Percentiles rank a stretch among this genome's conserved stretches.
phyloP scores from a whole-genome alignment of 352 stramenopile species.

The Phytophthora agathidicida region DNA sequence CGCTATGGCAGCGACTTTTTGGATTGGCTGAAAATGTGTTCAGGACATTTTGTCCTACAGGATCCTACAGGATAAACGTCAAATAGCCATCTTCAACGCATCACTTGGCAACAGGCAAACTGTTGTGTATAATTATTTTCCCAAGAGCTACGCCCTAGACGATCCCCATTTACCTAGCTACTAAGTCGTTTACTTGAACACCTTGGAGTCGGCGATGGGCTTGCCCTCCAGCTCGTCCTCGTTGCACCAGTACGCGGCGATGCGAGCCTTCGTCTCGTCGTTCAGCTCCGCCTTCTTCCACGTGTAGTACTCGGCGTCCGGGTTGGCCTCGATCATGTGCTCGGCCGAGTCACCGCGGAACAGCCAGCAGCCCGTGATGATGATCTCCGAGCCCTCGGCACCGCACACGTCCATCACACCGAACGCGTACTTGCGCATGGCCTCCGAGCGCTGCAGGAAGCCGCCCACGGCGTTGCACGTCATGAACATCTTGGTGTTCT shows the following conservation, averaged over 20 bases:
- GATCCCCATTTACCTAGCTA: too few species aligned
- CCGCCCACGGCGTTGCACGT: conserved; percentile 91
- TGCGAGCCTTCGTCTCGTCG: conserved; percentile 76
- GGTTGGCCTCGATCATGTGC: conserved; percentile 91
- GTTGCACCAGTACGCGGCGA: conserved; percentile 90
- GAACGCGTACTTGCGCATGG: conserved; percentile 93
- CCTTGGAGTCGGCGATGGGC: conserved; percentile 91
- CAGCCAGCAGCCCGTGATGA: conserved; percentile 92
- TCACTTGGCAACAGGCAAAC: too few species aligned
- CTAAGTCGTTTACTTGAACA: conserved; percentile 96
- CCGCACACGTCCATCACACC: conserved; percentile 86
- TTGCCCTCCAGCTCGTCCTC: conserved; percentile 90
- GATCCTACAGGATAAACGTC: too few species aligned
- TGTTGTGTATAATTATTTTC: too few species aligned
- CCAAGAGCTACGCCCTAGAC: too few species aligned
- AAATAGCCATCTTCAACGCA: too few species aligned
- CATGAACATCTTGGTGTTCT: conserved; percentile 95
- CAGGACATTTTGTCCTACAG: too few species aligned
- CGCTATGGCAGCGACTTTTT: too few species aligned
- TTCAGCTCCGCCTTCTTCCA: conserved; percentile 87
- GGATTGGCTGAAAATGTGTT: too few species aligned
- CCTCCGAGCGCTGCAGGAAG: conserved; percentile 93
- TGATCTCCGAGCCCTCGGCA: conserved; percentile 67
- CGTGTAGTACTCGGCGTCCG: conserved; percentile 93
- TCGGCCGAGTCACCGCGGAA: conserved; percentile 89